A percentile compares a stretch with the other conserved stretches of the same genome.
Evolutionary conservation across 192 early-diverging fungal species (phyloP).

Genomic region (Diversispora epigaea): DNA sequence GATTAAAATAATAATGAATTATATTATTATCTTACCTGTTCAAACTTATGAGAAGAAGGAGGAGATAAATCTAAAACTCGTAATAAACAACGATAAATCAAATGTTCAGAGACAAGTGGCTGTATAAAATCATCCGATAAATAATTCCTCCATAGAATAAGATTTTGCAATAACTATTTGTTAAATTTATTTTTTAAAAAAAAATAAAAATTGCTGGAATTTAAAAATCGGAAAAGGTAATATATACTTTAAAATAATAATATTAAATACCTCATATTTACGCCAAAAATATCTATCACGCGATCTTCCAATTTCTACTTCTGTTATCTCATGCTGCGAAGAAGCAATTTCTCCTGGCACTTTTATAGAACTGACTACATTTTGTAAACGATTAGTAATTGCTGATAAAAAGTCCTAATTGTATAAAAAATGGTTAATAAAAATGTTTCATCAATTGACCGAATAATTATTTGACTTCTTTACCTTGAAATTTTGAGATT

Average conservation of each 20-base stretch:
- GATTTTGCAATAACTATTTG: conserved; percentile 6
- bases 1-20: not conserved
- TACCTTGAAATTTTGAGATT: conserved; percentile 18
- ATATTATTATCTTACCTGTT: conserved; percentile 1
- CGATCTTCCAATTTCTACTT: not conserved
- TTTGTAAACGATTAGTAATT: too few species aligned
- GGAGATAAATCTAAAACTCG: not conserved
- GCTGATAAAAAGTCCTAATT: too few species aligned
- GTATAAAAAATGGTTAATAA: too few species aligned
- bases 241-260: not conserved
- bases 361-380: too few species aligned
- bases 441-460: too few species aligned
- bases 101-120: not conserved
- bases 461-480: not conserved
- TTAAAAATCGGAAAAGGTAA: not conserved
- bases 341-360: too few species aligned
- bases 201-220: not conserved
- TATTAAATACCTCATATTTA: not conserved
- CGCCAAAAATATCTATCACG: conserved; percentile 20
- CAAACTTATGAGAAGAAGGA: not conserved
- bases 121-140: not conserved
- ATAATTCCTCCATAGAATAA: conserved; percentile 12
- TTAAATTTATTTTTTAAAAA: too few species aligned
- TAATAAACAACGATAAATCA: conserved; percentile 16
- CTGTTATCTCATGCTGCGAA: not conserved